These are phyloP conservation scores for Gossypium davidsonii DNA, from an alignment of 441 rosid genomes.

Conservation along the genomic window DNA sequence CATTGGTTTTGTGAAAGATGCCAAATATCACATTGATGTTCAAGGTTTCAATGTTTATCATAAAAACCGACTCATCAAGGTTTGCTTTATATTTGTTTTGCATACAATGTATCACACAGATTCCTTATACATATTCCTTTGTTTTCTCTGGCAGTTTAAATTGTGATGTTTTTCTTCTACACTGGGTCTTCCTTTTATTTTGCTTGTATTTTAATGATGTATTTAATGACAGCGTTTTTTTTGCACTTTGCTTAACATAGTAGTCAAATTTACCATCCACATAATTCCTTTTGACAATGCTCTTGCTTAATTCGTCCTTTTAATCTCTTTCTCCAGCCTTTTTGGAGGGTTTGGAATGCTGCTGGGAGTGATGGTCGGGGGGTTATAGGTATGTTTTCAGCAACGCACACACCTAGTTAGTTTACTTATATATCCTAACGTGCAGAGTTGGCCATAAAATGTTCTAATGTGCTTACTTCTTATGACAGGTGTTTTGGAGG, in stretches of 20 bases:
- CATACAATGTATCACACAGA: neutral
- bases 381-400: constrained; percentile 57
- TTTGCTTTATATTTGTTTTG: constrained; percentile 21
- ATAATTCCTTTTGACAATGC: neutral
- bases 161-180: neutral
- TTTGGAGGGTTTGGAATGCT: constrained; percentile 98
- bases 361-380: constrained; percentile 95
- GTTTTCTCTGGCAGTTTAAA: constrained; percentile 1
- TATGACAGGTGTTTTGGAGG: constrained; percentile 71
- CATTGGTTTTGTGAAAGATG: constrained; percentile 96
- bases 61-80: constrained; percentile 94
- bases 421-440: constrained; percentile 14
- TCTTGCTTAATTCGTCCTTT: neutral
- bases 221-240: neutral
- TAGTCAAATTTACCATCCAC: neutral
- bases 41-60: constrained; percentile 97
- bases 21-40: constrained; percentile 77
- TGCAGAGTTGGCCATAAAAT: neutral
- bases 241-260: neutral
- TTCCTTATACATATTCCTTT: neutral
- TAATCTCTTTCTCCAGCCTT: constrained; percentile 53
- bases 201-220: neutral
- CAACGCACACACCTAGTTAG: constrained; percentile 13
- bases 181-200: neutral
- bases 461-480: constrained; percentile 12